Evolutionary conservation across 1,284 basidiomycete species (phyloP).

Genomic region (Phenoliferia sp.): DNA sequence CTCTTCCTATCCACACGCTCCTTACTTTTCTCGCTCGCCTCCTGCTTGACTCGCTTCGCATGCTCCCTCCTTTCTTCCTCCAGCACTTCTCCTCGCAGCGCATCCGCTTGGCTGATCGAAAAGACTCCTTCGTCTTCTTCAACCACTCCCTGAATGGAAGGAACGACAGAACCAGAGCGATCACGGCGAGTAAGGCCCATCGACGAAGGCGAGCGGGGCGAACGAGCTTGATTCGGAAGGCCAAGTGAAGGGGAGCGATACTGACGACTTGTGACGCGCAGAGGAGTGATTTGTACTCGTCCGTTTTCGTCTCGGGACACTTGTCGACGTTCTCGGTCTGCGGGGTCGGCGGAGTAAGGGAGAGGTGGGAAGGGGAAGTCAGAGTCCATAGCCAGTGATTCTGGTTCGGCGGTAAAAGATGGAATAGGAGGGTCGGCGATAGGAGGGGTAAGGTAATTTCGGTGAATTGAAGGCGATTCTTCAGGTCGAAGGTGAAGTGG

Average conservation of each 20-base stretch:
- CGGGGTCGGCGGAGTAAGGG: background rate
- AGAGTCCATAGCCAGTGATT: background rate
- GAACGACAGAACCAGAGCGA: conserved; percentile 14
- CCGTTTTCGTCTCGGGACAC: background rate
- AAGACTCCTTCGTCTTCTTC: background rate
- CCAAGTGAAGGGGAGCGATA: background rate
- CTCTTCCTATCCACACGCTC: conserved; percentile 15
- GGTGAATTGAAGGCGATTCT: background rate
- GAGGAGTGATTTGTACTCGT: background rate
- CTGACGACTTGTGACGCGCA: background rate
- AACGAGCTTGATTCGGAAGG: background rate
- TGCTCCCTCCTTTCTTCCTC: conserved; percentile 28
- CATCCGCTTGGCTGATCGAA: conserved; percentile 18
- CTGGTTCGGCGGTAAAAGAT: background rate
- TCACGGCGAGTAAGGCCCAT: background rate
- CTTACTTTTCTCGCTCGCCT: conserved; percentile 3
- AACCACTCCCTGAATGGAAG: conserved; percentile 4
- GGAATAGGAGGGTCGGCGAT: background rate
- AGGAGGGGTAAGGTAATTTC: background rate
- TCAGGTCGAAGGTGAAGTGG: background rate
- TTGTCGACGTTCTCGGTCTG: no score
- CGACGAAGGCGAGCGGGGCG: conserved; percentile 4
- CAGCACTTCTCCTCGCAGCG: conserved; percentile 21
- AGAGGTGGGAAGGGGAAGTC: background rate
- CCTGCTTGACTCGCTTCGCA: conserved; percentile 2